phyloP scores from a whole-genome alignment of 306 rosid genomes.

The Quercus parvula region DNA sequence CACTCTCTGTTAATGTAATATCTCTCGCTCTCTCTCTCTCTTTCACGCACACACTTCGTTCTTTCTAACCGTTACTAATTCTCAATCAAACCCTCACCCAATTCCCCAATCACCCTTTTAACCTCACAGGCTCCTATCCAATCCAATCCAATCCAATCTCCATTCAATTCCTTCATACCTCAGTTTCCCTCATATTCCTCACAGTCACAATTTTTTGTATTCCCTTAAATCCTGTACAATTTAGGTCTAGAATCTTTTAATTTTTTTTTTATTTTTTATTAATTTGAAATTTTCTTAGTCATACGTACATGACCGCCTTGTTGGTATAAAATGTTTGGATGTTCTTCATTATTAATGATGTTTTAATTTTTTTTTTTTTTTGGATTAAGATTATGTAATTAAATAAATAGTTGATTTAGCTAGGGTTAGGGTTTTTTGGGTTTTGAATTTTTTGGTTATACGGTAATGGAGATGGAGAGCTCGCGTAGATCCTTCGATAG shows the following conservation, averaged over 20 bases:
- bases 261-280: background rate
- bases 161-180: background rate
- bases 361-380: background rate
- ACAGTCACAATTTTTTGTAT: conserved; percentile 29
- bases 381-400: background rate
- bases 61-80: background rate
- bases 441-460: background rate
- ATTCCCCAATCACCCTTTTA: too few relatives aligned
- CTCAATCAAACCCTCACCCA: background rate
- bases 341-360: background rate
- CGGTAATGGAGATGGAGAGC: conserved; percentile 71
- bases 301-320: background rate
- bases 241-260: background rate
- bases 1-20: background rate
- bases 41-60: background rate
- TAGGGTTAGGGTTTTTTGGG: conserved; percentile 42
- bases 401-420: conserved; percentile 17
- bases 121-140: too few relatives aligned
- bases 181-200: background rate
- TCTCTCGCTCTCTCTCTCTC: background rate
- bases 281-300: background rate
- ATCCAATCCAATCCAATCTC: background rate
- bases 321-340: background rate
- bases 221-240: conserved; percentile 15
- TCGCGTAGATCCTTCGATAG: conserved; percentile 79